Conservation (phyloP, 257 asterid species). For the Haberlea rhodopensis region DNA sequence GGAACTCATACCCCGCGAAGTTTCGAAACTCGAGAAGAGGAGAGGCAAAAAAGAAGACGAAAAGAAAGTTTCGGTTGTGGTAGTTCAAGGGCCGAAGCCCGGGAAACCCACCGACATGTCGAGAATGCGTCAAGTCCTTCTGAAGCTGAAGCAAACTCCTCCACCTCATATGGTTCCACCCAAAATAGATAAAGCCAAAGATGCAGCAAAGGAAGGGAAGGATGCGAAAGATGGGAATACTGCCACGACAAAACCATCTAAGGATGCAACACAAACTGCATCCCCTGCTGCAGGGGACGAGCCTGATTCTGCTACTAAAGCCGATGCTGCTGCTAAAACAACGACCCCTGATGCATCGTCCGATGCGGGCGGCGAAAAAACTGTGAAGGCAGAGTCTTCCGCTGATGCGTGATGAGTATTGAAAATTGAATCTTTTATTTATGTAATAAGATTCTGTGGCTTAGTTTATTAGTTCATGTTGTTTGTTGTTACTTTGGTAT, state of each 20-base stretch:
- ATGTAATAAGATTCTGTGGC: not conserved
- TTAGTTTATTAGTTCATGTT: conserved; percentile 11
- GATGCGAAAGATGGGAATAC: conserved; percentile 30
- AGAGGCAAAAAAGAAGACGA: conserved; percentile 68
- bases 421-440: not conserved
- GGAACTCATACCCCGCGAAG: conserved; percentile 82
- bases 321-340: conserved; percentile 28
- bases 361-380: conserved; percentile 28
- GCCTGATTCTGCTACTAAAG: conserved; percentile 31
- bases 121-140: conserved; percentile 80
- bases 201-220: conserved; percentile 29
- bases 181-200: conserved; percentile 29
- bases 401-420: conserved; percentile 24
- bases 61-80: conserved; percentile 60
- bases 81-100: conserved; percentile 91
- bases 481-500: conserved; percentile 5
- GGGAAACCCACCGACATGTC: conserved; percentile 90
- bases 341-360: conserved; percentile 32
- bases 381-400: conserved; percentile 32
- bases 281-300: conserved; percentile 27
- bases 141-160: conserved; percentile 77
- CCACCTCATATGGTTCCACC: conserved; percentile 92
- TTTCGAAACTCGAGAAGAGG: conserved; percentile 81
- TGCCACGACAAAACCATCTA: not conserved
- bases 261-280: conserved; percentile 26